phyloP scores from a whole-genome alignment of 805 yeast species.

The Pichia paraexigua region DNA sequence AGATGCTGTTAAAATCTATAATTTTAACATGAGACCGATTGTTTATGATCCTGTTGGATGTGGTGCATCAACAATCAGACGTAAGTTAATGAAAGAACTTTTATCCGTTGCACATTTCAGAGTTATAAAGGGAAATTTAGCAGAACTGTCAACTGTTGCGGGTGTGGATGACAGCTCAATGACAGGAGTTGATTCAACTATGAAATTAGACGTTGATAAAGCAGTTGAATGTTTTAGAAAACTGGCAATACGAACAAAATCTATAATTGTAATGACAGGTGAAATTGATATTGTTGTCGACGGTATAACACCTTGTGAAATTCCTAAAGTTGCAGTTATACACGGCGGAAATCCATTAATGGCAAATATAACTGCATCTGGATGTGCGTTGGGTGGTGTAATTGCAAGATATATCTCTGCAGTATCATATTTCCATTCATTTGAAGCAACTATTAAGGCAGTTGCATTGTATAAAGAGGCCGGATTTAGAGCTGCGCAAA shows the following conservation, averaged over 20 bases:
- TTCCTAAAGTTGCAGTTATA: conserved; percentile 19
- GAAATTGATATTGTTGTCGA: conserved; percentile 41
- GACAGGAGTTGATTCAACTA: conserved; percentile 65
- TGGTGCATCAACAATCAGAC: conserved; percentile 66
- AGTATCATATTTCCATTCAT: conserved; percentile 28
- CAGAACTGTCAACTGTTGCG: conserved; percentile 65
- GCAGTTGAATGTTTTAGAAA: conserved; percentile 35
- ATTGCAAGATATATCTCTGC: conserved; percentile 54
- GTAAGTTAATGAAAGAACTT: conserved; percentile 37
- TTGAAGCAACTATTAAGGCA: conserved; percentile 46
- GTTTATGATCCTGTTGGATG: conserved; percentile 91
- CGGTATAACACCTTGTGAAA: conserved; percentile 28
- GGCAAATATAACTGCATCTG: conserved; percentile 72
- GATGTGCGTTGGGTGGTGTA: conserved; percentile 73
- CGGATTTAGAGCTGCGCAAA: conserved; percentile 44
- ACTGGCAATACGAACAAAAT: conserved; percentile 43
- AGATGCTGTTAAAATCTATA: conserved; percentile 52
- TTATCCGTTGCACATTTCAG: conserved; percentile 50
- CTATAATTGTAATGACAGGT: conserved; percentile 72
- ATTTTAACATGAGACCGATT: conserved; percentile 47
- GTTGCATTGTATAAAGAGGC: conserved; percentile 53
- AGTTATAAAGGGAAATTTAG: conserved; percentile 78
- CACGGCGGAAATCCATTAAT: conserved; percentile 55
- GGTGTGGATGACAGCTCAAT: conserved; percentile 36
- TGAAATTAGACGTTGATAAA: conserved; percentile 14